Conservation (phyloP, 2,329 filamentous ascomycete species). For the Fusarium foetens region DNA sequence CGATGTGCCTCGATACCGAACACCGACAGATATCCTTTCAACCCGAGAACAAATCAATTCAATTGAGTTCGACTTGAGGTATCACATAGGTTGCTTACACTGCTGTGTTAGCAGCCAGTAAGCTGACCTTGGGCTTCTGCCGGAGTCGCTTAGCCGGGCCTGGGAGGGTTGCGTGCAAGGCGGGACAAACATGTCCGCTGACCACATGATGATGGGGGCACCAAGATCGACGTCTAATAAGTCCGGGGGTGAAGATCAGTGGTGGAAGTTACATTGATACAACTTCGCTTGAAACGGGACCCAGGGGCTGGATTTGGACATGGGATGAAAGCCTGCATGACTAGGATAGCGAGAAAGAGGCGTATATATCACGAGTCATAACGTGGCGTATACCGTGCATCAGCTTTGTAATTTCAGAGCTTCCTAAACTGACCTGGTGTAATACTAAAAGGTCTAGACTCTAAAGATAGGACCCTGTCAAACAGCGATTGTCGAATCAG, state of each 20-base stretch:
- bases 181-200: not conserved
- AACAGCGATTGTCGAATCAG: not conserved
- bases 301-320: not conserved
- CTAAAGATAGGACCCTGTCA: not conserved
- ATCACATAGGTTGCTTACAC: not conserved
- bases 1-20: conserved; percentile 14
- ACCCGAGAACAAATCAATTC: not conserved
- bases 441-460: not conserved
- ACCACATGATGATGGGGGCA: not conserved
- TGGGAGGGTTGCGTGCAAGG: conserved; percentile 12
- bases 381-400: not conserved
- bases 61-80: not conserved
- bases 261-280: not conserved
- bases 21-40: conserved; percentile 23
- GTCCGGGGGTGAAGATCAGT: not conserved
- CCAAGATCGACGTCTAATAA: not conserved
- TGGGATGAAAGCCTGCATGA: not conserved
- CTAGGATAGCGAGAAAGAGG: not conserved
- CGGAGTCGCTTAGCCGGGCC: not conserved
- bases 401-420: not conserved
- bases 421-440: conserved; percentile 11
- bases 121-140: conserved; percentile 8
- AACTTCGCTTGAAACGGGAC: not conserved
- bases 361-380: not conserved
- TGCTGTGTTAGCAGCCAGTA: not conserved